Evolutionary conservation across 257 asterid genomes (phyloP).

Genomic region (Fraxinus pennsylvanica): DNA sequence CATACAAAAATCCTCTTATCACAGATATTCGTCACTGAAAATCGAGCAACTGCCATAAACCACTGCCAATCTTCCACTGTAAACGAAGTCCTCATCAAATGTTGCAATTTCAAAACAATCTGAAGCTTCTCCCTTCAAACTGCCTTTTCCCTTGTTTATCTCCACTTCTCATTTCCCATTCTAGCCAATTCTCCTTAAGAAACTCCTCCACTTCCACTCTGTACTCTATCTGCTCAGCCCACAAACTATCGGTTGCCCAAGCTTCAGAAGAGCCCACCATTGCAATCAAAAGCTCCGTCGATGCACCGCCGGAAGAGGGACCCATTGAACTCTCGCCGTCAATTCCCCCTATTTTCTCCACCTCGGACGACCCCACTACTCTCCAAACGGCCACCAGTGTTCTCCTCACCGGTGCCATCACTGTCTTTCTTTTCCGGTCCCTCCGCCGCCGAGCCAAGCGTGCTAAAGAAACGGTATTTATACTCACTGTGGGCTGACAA

Average conservation of each 20-base stretch:
- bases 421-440: slow-evolving; percentile 78
- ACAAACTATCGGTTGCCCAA: slow-evolving; percentile 36
- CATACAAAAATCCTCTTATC: background rate
- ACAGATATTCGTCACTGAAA: background rate
- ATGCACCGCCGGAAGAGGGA: slow-evolving; percentile 43
- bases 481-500: background rate
- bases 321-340: slow-evolving; percentile 72
- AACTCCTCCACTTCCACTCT: slow-evolving; percentile 14
- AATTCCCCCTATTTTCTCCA: slow-evolving; percentile 42
- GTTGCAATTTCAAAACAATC: slow-evolving; percentile 36
- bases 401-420: slow-evolving; percentile 83
- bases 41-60: background rate
- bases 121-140: slow-evolving; percentile 35
- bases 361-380: slow-evolving; percentile 53
- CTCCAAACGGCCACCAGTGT: slow-evolving; percentile 84
- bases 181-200: slow-evolving; percentile 9
- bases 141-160: slow-evolving; percentile 26
- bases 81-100: background rate
- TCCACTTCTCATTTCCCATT: slow-evolving; percentile 24
- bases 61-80: background rate
- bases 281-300: slow-evolving; percentile 16
- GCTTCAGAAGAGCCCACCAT: slow-evolving; percentile 28
- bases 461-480: slow-evolving; percentile 62
- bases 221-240: slow-evolving; percentile 27
- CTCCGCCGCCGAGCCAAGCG: slow-evolving; percentile 90